A percentile compares a stretch with the other conserved stretches of the same genome.
Evolutionary conservation across 2,329 filamentous ascomycete species (phyloP).

Genomic region (Hypocrella siamensis): DNA sequence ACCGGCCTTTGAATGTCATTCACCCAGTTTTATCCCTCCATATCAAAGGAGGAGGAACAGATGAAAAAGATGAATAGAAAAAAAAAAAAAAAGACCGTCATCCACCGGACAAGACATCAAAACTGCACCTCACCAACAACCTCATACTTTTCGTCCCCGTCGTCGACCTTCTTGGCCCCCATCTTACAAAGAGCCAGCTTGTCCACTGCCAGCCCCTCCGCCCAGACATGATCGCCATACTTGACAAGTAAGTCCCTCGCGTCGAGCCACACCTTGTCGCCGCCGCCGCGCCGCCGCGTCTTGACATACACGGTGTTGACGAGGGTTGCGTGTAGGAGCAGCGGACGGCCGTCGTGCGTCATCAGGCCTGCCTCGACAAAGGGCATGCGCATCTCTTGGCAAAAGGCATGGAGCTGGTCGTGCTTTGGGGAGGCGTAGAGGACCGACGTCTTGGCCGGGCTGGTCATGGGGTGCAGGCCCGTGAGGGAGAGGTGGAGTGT

Average conservation of each 20-base stretch:
- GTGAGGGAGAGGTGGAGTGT: conserved; percentile 34
- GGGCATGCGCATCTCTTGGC: conserved; percentile 30
- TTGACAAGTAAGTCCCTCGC: conserved; percentile 37
- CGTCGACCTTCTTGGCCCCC: conserved; percentile 56
- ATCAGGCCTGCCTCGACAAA: conserved; percentile 45
- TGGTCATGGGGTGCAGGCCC: conserved; percentile 47
- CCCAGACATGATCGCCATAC: conserved; percentile 56
- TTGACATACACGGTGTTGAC: conserved; percentile 72
- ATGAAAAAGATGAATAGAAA: too few relatives aligned
- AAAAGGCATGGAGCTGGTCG: conserved; percentile 28
- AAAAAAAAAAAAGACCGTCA: background rate
- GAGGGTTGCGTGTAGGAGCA: conserved; percentile 73
- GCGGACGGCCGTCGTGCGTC: conserved; percentile 43
- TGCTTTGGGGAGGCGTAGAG: conserved; percentile 44
- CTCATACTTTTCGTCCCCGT: conserved; percentile 33
- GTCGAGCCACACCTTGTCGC: conserved; percentile 30
- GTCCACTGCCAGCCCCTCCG: conserved; percentile 49
- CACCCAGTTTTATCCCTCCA: too few relatives aligned
- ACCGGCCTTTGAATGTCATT: too few relatives aligned
- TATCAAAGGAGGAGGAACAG: too few relatives aligned
- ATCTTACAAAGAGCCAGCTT: conserved; percentile 69
- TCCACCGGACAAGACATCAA: conserved; percentile 6
- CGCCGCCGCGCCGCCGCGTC: conserved; percentile 17
- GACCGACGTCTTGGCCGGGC: conserved; percentile 38
- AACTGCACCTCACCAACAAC: conserved; percentile 33